A percentile compares a stretch with the other conserved stretches of the same genome.
Evolutionary conservation across 257 asterid genomes (phyloP).

Genomic region (Gentiana straminea): DNA sequence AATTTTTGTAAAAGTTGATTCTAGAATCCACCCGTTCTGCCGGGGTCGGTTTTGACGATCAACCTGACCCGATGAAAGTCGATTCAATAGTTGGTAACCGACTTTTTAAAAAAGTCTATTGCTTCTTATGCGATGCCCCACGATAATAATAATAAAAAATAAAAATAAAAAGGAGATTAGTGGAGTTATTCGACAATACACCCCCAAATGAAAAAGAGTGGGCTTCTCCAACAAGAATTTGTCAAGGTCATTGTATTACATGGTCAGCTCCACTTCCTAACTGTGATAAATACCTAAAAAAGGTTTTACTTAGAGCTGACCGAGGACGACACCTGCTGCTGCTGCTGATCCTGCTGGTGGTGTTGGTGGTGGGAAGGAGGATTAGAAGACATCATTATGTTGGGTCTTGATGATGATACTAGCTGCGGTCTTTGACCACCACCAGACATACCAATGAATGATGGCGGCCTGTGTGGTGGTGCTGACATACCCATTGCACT

Average conservation of each 20-base stretch:
- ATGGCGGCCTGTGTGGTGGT: conserved; percentile 41
- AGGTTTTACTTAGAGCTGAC: conserved; percentile 43
- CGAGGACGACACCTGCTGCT: conserved; percentile 44
- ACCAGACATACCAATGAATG: conserved; percentile 35
- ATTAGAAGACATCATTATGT: conserved; percentile 31
- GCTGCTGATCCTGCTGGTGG: conserved; percentile 31
- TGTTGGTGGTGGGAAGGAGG: conserved; percentile 13
- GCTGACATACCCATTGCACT: conserved; percentile 38
- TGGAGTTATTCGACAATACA: too few relatives aligned
- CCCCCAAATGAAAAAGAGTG: too few relatives aligned
- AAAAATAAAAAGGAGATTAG: too few relatives aligned
- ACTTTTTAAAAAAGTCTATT: too few relatives aligned
- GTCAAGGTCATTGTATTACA: neutral
- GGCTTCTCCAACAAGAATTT: too few relatives aligned
- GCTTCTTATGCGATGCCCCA: too few relatives aligned
- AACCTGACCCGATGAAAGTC: too few relatives aligned
- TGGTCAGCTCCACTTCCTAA: conserved; percentile 12
- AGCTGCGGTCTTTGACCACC: conserved; percentile 30
- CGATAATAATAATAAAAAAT: too few relatives aligned
- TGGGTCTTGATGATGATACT: conserved; percentile 40
- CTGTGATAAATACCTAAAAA: neutral
- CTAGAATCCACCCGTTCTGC: too few relatives aligned
- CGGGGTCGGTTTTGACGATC: too few relatives aligned
- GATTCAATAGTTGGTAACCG: too few relatives aligned
- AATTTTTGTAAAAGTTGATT: too few relatives aligned